phyloP scores from a whole-genome alignment of 352 stramenopile genomes.

The Blastocystis sp. region DNA sequence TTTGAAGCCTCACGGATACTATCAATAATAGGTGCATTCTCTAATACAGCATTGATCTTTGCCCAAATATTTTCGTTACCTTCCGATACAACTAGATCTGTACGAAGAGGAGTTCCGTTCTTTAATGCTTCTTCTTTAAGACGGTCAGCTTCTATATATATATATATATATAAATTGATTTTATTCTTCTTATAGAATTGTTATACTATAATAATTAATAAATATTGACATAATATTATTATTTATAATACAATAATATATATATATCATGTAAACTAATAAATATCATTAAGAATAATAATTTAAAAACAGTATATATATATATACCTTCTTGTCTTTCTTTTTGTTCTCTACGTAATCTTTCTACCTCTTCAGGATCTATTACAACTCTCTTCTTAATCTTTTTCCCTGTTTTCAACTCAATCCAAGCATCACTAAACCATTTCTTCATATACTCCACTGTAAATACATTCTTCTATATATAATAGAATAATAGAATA shows the following conservation, averaged over 20 bases:
- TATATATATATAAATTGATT: no score
- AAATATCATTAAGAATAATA: no score
- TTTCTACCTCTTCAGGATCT: constrained; percentile 25
- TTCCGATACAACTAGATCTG: constrained; percentile 34
- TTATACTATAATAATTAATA: no score
- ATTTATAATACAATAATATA: no score
- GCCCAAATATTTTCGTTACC: constrained; percentile 27
- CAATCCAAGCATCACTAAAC: constrained; percentile 29
- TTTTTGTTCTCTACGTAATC: constrained; percentile 6
- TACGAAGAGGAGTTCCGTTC: constrained; percentile 13
- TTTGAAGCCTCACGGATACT: constrained; percentile 18
- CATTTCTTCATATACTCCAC: constrained; percentile 29
- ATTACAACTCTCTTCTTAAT: constrained; percentile 23
- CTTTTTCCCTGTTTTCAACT: constrained; percentile 8
- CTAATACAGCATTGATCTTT: constrained; percentile 19
- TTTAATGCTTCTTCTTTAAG: constrained; percentile 27
- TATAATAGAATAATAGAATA: no score
- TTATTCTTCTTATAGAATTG: no score
- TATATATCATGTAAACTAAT: no score
- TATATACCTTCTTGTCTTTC: no score
- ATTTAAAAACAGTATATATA: no score
- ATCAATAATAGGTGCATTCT: constrained; percentile 33
- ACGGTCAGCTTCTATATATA: constrained; percentile 11
- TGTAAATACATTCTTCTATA: constrained; percentile 4
- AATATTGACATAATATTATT: no score